These are phyloP conservation scores for Henckelia pumila DNA, from an alignment of 257 asterid genomes.

Conservation along the genomic window DNA sequence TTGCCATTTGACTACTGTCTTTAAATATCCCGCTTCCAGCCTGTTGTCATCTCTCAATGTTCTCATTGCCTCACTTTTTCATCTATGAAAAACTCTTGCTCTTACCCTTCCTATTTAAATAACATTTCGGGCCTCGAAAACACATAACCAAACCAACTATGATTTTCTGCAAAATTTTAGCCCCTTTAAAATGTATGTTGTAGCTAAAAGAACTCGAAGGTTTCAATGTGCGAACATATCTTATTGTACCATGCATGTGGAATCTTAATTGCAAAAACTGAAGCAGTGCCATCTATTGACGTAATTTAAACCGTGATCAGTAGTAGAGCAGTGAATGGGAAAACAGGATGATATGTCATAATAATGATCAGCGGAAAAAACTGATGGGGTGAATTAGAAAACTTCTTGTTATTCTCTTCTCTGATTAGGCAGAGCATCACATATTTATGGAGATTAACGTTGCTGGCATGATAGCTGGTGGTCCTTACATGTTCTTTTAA, in stretches of 20 bases:
- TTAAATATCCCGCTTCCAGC: conserved; percentile 17
- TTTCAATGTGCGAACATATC: not conserved
- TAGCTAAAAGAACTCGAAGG: not conserved
- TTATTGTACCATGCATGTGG: not conserved
- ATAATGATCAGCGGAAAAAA: conserved; percentile 12
- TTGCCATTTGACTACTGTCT: conserved; percentile 18
- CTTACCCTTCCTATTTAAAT: conserved; percentile 4
- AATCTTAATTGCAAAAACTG: not conserved
- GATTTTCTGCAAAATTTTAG: conserved; percentile 3
- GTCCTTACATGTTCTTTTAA: conserved; percentile 7
- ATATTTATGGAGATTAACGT: conserved; percentile 7
- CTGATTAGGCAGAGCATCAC: conserved; percentile 11
- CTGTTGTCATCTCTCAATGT: conserved; percentile 13
- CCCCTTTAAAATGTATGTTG: not conserved
- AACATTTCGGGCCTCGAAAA: conserved; percentile 3
- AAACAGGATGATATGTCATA: not conserved
- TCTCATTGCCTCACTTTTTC: not conserved
- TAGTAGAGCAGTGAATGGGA: conserved; percentile 22
- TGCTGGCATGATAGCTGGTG: conserved; percentile 19
- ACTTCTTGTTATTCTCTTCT: conserved; percentile 14
- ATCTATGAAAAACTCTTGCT: conserved; percentile 2
- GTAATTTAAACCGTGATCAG: not conserved
- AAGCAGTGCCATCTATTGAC: not conserved
- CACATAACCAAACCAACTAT: conserved; percentile 12
- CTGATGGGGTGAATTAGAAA: not conserved